Evolutionary conservation across 2,329 filamentous ascomycete species (phyloP), one percentile per base, ranked within the genome.

Genomic region (Orbilia quercus): DNA sequence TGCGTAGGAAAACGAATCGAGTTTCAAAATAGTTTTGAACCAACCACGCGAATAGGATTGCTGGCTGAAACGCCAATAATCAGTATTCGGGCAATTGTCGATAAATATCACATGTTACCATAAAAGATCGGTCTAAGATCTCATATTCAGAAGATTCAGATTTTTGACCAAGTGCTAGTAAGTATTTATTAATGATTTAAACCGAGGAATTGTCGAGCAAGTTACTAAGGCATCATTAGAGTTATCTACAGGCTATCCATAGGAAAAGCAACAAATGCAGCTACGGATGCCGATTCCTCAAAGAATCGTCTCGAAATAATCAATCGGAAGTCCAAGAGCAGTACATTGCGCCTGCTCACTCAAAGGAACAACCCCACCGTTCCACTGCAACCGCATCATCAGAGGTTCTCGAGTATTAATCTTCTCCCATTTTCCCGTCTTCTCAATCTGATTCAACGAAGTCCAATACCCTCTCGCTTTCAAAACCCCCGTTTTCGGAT

Each of bases 401-500:
- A 38, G 45, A n/a, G 53, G 38, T 6, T 38, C 2, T 18, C 66
- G 51, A 1, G 53, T 47, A 40, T 72, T 65, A 6, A 72, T 22
- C 12, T 16, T 54, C 40, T 76, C 75, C 80, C 81, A 82, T 34
- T 40, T 51, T 0, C 79, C 80, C 5, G 77, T 72, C 5, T 57
- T 66, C 51, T 74, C 53, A 5, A 80, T 73, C 71, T 80, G 78
- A 5, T 59, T 70, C 62, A 80, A 57, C 12, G 80, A 80, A 0
- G 71, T 74, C 65, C 22, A 58, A 54, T 79, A 79, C 0, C 78
- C 80, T 34, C 80, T 75, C 0, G 77, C 80, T 40, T 51, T 28
- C 11, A 82, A 51, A 57, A 79, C 81, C 12, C 44, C 78, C 18
- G 40, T 16, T 9, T 78, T 74, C 18, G 79, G 78, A 50, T 80